Evolutionary conservation across 768 basidiomycete genomes (phyloP).

Genomic region (Rhizopogon vulgaris): DNA sequence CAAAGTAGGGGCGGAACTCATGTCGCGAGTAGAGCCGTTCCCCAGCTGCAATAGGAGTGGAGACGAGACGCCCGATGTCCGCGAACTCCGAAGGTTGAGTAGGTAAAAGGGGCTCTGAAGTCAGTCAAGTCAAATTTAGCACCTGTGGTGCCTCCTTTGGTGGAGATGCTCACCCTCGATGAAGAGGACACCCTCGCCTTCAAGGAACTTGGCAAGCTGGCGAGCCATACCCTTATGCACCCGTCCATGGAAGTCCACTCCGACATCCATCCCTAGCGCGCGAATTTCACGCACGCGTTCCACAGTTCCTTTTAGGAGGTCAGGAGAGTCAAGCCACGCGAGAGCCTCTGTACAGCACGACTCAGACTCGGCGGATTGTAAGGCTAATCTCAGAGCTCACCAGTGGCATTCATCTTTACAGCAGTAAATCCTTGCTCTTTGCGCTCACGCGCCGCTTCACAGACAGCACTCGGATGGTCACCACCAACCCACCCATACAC

Average conservation of each 20-base stretch:
- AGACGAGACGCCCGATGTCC: constrained; percentile 46
- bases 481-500: constrained; percentile 58
- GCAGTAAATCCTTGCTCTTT: constrained; percentile 61
- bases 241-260: constrained; percentile 65
- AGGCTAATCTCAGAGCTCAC: constrained; percentile 21
- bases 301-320: constrained; percentile 42
- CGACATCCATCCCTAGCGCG: constrained; percentile 54
- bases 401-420: constrained; percentile 69
- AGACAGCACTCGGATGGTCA: constrained; percentile 41
- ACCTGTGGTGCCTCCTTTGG: not conserved
- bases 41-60: constrained; percentile 58
- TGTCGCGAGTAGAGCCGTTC: constrained; percentile 58
- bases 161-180: constrained; percentile 43
- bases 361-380: constrained; percentile 3
- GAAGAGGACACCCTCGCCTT: constrained; percentile 55
- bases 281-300: constrained; percentile 47
- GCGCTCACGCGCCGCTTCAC: constrained; percentile 43
- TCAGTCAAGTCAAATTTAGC: not conserved
- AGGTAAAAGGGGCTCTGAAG: constrained; percentile 50
- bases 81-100: constrained; percentile 57
- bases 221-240: constrained; percentile 66
- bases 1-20: constrained; percentile 63
- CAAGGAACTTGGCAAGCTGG: constrained; percentile 56
- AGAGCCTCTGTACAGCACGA: constrained; percentile 21
- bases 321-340: constrained; percentile 59